A percentile compares a stretch with the other conserved stretches of the same genome.
Conservation (phyloP, 495 filamentous ascomycete genomes). For the Lineolata rhizophorae region DNA sequence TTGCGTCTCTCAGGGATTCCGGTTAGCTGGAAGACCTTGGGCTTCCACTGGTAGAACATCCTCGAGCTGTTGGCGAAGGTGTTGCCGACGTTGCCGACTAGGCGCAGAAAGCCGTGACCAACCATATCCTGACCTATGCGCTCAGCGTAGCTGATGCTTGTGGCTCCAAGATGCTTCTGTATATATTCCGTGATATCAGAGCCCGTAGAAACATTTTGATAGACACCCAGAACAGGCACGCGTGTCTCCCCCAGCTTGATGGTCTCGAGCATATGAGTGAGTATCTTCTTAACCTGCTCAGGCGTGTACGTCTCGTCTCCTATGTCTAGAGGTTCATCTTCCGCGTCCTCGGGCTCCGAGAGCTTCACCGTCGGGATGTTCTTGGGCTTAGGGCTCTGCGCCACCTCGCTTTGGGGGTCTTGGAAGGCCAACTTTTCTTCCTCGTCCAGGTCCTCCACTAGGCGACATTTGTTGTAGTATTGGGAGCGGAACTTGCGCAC, state of each 20-base stretch:
- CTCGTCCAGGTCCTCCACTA: conserved; percentile 90
- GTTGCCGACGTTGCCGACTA: conserved; percentile 86
- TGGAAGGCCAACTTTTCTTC: conserved; percentile 97
- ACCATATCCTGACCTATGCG: conserved; percentile 86
- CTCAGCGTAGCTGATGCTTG: conserved; percentile 74
- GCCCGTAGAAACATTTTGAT: conserved; percentile 76
- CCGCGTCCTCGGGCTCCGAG: conserved; percentile 30
- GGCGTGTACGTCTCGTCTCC: conserved; percentile 69
- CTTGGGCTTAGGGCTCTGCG: conserved; percentile 41
- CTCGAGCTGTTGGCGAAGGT: conserved; percentile 93
- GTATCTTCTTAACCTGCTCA: conserved; percentile 72
- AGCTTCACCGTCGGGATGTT: conserved; percentile 24
- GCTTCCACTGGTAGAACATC: conserved; percentile 93
- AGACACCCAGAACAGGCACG: conserved; percentile 85
- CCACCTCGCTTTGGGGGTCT: conserved; percentile 36
- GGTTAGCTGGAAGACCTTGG: conserved; percentile 70
- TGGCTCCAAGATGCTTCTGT: conserved; percentile 65
- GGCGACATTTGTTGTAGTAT: conserved; percentile 96
- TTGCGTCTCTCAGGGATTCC: conserved; percentile 77
- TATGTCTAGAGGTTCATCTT: conserved; percentile 69
- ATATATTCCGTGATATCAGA: conserved; percentile 89
- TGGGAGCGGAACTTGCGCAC: conserved; percentile 82
- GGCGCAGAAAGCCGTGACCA: conserved; percentile 59
- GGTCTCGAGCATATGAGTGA: conserved; percentile 66
- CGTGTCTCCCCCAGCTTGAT: conserved; percentile 78